These are phyloP conservation scores for Rosa persica DNA, from an alignment of 306 rosid species.

Conservation along the genomic window DNA sequence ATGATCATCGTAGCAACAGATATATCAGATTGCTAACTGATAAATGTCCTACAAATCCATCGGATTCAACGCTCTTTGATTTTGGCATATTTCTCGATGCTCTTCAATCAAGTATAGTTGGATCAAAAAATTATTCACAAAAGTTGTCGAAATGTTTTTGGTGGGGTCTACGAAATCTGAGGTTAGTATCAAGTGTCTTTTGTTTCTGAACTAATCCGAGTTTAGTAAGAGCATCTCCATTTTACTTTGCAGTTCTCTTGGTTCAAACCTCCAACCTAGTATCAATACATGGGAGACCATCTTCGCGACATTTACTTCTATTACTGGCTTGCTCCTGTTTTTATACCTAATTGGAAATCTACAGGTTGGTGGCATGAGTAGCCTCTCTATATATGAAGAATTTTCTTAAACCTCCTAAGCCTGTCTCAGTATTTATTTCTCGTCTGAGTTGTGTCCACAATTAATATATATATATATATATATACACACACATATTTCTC, in stretches of 20 bases:
- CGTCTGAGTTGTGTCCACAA: too few species aligned
- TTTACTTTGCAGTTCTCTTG: conserved; percentile 11
- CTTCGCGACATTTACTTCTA: conserved; percentile 19
- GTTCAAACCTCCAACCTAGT: conserved; percentile 30
- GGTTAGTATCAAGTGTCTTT: conserved; percentile 10
- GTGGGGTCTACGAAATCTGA: conserved; percentile 42
- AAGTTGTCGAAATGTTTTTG: conserved; percentile 33
- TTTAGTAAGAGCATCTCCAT: not conserved
- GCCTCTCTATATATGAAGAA: too few species aligned
- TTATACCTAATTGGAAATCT: conserved; percentile 17
- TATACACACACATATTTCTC: too few species aligned
- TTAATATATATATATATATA: too few species aligned
- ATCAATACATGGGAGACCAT: conserved; percentile 24
- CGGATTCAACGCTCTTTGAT: not conserved
- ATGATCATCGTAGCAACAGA: not conserved
- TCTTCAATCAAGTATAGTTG: conserved; percentile 21
- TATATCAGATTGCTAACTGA: not conserved
- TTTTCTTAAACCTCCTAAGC: too few species aligned
- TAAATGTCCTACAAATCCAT: not conserved
- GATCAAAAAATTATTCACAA: conserved; percentile 9
- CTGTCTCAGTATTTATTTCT: too few species aligned
- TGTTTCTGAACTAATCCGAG: too few species aligned
- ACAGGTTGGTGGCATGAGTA: conserved; percentile 11
- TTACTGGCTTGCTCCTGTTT: conserved; percentile 23
- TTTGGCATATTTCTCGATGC: conserved; percentile 37